These are phyloP conservation scores for Trichoderma sp. DNA, from an alignment of 2,329 filamentous ascomycete species.

Conservation along the genomic window DNA sequence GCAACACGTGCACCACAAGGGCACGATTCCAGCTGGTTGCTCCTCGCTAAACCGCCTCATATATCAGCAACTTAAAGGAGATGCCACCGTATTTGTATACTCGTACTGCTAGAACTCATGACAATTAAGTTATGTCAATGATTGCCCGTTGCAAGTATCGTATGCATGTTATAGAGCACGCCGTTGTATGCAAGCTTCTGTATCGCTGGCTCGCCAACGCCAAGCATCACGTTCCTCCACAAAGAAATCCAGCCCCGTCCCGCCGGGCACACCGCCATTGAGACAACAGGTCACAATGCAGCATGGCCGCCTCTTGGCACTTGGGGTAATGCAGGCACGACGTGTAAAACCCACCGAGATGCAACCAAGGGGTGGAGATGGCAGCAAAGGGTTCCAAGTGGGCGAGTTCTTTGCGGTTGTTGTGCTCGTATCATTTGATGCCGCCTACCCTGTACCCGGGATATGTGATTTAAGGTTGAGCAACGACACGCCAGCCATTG, in stretches of 20 bases:
- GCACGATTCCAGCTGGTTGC: not conserved
- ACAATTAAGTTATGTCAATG: not conserved
- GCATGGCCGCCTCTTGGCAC: not conserved
- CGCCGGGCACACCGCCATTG: not conserved
- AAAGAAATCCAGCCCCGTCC: not conserved
- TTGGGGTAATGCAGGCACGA: conserved; percentile 7
- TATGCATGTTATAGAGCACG: not conserved
- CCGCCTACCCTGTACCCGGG: not conserved
- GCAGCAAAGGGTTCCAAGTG: not conserved
- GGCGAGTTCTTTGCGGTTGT: not conserved
- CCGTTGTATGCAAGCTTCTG: not conserved
- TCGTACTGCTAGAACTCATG: not conserved
- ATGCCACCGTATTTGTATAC: not conserved
- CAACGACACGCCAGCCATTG: not conserved
- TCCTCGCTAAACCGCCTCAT: not conserved
- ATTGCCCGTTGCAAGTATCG: not conserved
- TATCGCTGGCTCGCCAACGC: not conserved
- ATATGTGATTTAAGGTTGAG: not conserved
- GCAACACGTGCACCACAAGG: not conserved
- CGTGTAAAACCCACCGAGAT: not conserved
- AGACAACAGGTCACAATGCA: not conserved
- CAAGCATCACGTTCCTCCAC: not conserved
- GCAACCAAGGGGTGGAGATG: not conserved
- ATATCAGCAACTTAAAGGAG: not conserved
- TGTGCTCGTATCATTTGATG: not conserved